These are phyloP conservation scores for Sporothrix luriei DNA, from an alignment of 2,329 filamentous ascomycete species.

Conservation along the genomic window DNA sequence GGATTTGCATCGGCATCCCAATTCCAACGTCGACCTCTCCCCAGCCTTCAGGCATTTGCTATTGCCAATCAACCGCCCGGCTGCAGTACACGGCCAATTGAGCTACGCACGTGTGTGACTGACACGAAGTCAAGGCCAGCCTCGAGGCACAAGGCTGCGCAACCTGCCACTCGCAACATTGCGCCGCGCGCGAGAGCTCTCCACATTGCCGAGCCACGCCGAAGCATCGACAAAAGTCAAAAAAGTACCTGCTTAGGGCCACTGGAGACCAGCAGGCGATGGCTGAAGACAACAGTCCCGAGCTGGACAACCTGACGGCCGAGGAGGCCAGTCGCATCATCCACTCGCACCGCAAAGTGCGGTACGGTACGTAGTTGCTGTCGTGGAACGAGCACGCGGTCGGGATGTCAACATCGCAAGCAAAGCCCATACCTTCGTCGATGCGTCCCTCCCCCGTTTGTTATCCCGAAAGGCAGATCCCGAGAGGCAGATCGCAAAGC, in stretches of 20 bases:
- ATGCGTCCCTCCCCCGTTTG: neutral
- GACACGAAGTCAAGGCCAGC: neutral
- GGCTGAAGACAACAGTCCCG: slow-evolving; percentile 51
- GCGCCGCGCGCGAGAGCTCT: slow-evolving; percentile 13
- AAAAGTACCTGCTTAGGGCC: neutral
- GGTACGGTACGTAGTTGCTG: slow-evolving; percentile 59
- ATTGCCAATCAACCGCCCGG: slow-evolving; percentile 9
- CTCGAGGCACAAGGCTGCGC: slow-evolving; percentile 5
- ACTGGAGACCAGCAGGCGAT: slow-evolving; percentile 41
- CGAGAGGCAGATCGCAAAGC: slow-evolving; percentile 16
- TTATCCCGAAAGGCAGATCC: no score
- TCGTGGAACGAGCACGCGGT: neutral
- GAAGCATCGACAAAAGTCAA: slow-evolving; percentile 5
- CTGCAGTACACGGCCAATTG: neutral
- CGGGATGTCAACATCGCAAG: neutral
- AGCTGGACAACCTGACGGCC: slow-evolving; percentile 61
- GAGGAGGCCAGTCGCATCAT: slow-evolving; percentile 70
- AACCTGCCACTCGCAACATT: neutral
- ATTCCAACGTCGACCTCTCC: neutral
- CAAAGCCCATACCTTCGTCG: neutral
- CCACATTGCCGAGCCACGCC: slow-evolving; percentile 35
- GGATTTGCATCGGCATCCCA: slow-evolving; percentile 37
- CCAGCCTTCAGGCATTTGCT: neutral
- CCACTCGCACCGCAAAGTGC: slow-evolving; percentile 68
- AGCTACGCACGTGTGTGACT: neutral